Evolutionary conservation across 2,329 filamentous ascomycete genomes (phyloP).

Genomic region (Apiospora rasikravindrae): DNA sequence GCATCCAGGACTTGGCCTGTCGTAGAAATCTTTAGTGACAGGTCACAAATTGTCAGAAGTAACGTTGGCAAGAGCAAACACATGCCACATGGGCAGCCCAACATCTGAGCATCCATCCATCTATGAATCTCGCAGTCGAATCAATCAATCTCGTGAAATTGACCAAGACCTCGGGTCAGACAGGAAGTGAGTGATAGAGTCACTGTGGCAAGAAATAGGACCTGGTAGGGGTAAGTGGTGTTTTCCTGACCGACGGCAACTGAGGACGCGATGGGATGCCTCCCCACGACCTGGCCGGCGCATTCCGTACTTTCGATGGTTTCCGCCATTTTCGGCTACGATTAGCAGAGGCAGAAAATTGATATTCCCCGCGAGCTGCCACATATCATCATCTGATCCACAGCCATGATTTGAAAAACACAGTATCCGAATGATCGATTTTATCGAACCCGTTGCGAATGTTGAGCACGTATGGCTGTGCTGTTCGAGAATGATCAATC

Average conservation of each 20-base stretch:
- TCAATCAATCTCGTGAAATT: constrained; percentile 2
- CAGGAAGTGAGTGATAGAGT: background rate
- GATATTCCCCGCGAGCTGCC: background rate
- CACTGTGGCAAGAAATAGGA: background rate
- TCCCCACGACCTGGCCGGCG: background rate
- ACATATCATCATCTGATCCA: background rate
- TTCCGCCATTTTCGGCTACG: background rate
- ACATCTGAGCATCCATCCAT: background rate
- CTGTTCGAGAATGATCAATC: background rate
- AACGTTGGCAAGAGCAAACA: background rate
- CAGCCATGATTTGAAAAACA: background rate
- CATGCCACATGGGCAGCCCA: constrained; percentile 12
- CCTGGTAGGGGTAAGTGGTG: background rate
- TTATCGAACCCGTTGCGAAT: background rate
- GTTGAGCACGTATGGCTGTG: background rate
- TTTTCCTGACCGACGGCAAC: background rate
- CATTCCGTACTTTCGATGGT: background rate
- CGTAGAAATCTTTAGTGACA: background rate
- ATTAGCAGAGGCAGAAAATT: background rate
- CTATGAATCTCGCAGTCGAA: constrained; percentile 1
- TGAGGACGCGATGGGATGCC: background rate
- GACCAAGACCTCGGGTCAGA: constrained; percentile 3
- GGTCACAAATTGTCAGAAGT: background rate
- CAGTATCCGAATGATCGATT: background rate
- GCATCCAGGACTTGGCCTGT: background rate